Conservation (phyloP, 179 eudicot species). For the Sideroxylon spinosum region DNA sequence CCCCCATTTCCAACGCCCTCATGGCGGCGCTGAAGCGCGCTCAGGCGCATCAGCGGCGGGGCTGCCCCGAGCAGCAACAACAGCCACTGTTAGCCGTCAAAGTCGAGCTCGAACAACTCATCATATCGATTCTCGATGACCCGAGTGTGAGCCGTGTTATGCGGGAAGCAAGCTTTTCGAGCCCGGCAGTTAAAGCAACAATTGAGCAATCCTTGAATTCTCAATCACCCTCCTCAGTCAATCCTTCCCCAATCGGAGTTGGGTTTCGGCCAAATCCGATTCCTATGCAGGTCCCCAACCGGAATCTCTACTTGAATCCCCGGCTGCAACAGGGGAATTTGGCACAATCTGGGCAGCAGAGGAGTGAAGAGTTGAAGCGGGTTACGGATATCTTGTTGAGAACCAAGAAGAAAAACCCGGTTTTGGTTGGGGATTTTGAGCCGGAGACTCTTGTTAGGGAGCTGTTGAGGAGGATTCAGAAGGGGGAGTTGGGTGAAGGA, state of each 20-base stretch:
- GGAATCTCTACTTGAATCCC: conserved; percentile 64
- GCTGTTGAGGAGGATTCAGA: conserved; percentile 43
- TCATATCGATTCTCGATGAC: conserved; percentile 69
- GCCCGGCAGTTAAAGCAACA: conserved; percentile 75
- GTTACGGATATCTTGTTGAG: conserved; percentile 50
- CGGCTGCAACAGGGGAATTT: conserved; percentile 33
- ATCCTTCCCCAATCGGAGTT: conserved; percentile 17
- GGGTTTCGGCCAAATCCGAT: conserved; percentile 30
- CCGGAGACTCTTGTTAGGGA: conserved; percentile 49
- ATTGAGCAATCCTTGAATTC: conserved; percentile 56
- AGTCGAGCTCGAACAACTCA: conserved; percentile 73
- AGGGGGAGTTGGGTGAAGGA: conserved; percentile 48
- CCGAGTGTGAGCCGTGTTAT: conserved; percentile 83
- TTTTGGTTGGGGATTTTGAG: conserved; percentile 66
- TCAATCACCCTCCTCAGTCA: conserved; percentile 1
- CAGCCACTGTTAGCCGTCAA: conserved; percentile 76
- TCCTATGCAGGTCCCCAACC: conserved; percentile 23
- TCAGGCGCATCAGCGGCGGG: conserved; percentile 74
- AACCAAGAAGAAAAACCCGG: conserved; percentile 53
- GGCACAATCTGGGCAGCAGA: conserved; percentile 21
- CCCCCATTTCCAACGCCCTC: conserved; percentile 72
- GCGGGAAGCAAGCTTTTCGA: conserved; percentile 76
- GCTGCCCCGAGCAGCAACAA: conserved; percentile 80
- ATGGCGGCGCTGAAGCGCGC: conserved; percentile 82
- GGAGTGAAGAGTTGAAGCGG: conserved; percentile 48